Evolutionary conservation across 495 filamentous ascomycete species (phyloP).

Genomic region (Trichoderma gamsii): DNA sequence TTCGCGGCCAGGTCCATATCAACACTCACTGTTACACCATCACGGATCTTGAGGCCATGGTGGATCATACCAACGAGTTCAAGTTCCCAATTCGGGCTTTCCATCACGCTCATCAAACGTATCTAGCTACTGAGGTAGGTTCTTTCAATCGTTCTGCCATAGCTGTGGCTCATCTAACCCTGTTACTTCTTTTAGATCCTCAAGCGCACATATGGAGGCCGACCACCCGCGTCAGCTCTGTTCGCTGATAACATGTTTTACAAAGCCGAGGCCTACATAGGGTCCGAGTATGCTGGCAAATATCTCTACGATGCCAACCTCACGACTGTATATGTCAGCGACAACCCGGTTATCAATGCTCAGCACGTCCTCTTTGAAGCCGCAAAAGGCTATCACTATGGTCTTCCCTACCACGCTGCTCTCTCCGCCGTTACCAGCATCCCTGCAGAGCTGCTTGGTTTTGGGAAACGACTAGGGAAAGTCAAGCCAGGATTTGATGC

Average conservation of each 20-base stretch:
- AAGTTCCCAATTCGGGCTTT: conserved; percentile 55
- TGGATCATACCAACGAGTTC: conserved; percentile 60
- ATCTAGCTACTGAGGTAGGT: conserved; percentile 51
- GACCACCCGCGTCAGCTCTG: conserved; percentile 39
- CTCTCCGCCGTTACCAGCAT: conserved; percentile 55
- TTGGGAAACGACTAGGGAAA: conserved; percentile 56
- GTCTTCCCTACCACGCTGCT: conserved; percentile 54
- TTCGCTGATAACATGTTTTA: conserved; percentile 61
- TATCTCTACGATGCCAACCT: conserved; percentile 54
- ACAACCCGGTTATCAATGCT: conserved; percentile 46
- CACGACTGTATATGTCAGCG: conserved; percentile 44
- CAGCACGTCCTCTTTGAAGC: conserved; percentile 53
- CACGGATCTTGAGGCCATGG: conserved; percentile 56
- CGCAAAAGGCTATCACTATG: conserved; percentile 54
- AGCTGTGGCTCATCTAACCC: background rate
- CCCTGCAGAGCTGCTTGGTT: conserved; percentile 52
- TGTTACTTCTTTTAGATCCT: conserved; percentile 31
- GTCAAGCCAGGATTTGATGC: conserved; percentile 58
- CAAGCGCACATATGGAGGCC: conserved; percentile 43
- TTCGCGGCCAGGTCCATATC: conserved; percentile 54
- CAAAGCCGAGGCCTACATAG: conserved; percentile 56
- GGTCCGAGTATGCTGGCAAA: conserved; percentile 54
- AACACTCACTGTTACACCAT: conserved; percentile 66
- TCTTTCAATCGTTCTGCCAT: conserved; percentile 20
- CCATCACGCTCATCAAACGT: conserved; percentile 60